Evolutionary conservation across 208 protist genomes (phyloP).

Genomic region (Trypanosoma theileri): DNA sequence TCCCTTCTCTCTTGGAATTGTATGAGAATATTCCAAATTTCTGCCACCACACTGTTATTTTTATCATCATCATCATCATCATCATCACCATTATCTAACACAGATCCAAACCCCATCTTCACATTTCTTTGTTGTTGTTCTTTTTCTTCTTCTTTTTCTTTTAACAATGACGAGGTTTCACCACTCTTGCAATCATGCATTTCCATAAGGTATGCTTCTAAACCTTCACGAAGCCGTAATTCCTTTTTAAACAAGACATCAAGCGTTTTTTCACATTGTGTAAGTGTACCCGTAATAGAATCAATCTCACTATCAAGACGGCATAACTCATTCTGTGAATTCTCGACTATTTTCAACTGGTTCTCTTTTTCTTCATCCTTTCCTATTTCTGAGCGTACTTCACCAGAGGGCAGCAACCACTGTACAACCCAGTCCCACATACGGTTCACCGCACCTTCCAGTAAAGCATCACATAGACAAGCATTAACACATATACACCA

Average conservation of each 20-base stretch:
- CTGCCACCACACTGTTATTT: background rate
- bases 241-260: constrained; percentile 12
- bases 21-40: constrained; percentile 2
- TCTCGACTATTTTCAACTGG: background rate
- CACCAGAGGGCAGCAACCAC: background rate
- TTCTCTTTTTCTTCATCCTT: background rate
- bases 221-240: constrained; percentile 11
- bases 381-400: background rate
- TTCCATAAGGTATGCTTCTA: constrained; percentile 19
- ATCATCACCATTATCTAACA: no score
- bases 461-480: background rate
- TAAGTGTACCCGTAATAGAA: constrained; percentile 1
- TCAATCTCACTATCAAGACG: constrained; percentile 8
- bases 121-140: background rate
- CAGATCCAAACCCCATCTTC: background rate
- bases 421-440: no score
- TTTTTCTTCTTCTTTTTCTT: no score
- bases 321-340: background rate
- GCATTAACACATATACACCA: background rate
- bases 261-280: constrained; percentile 14
- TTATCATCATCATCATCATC: background rate
- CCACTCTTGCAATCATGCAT: constrained; percentile 7
- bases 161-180: background rate
- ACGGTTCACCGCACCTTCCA: background rate
- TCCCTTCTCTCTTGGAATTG: constrained; percentile 20